These are phyloP conservation scores for Cercospora citrullina DNA, from an alignment of 2,329 filamentous ascomycete species.

Conservation along the genomic window DNA sequence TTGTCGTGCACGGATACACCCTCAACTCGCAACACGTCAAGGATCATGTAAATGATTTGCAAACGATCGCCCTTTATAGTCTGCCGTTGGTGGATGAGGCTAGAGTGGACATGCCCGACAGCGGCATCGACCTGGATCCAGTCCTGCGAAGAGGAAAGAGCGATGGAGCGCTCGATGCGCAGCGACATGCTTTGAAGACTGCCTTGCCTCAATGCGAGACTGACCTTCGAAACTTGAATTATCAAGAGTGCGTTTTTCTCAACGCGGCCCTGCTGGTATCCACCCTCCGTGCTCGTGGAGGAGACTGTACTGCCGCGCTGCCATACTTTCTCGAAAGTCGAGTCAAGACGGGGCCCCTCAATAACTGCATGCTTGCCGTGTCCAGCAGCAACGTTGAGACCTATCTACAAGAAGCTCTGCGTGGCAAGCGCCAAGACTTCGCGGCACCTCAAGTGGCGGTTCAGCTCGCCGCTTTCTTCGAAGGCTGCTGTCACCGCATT, in stretches of 20 bases:
- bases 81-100: slow-evolving; percentile 85
- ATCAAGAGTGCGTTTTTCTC: slow-evolving; percentile 88
- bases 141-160: slow-evolving; percentile 84
- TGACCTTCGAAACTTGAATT: slow-evolving; percentile 79
- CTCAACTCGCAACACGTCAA: slow-evolving; percentile 71
- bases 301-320: slow-evolving; percentile 85
- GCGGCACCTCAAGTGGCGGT: slow-evolving; percentile 88
- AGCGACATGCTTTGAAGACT: slow-evolving; percentile 74
- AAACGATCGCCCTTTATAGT: slow-evolving; percentile 82
- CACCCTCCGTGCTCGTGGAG: slow-evolving; percentile 78
- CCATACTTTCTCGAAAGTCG: slow-evolving; percentile 95
- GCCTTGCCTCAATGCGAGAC: slow-evolving; percentile 73
- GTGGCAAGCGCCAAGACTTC: slow-evolving; percentile 71
- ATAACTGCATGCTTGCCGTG: slow-evolving; percentile 63
- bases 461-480: slow-evolving; percentile 82
- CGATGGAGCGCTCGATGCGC: slow-evolving; percentile 71
- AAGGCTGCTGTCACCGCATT: slow-evolving; percentile 89
- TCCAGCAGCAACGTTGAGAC: slow-evolving; percentile 70
- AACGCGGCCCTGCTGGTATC: slow-evolving; percentile 90
- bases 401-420: slow-evolving; percentile 75
- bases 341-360: slow-evolving; percentile 62
- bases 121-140: slow-evolving; percentile 94
- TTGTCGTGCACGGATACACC: slow-evolving; percentile 88
- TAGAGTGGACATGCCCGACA: slow-evolving; percentile 85
- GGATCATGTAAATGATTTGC: slow-evolving; percentile 72